Conservation (phyloP, 495 filamentous ascomycete genomes). For the Neurospora sp. region DNA sequence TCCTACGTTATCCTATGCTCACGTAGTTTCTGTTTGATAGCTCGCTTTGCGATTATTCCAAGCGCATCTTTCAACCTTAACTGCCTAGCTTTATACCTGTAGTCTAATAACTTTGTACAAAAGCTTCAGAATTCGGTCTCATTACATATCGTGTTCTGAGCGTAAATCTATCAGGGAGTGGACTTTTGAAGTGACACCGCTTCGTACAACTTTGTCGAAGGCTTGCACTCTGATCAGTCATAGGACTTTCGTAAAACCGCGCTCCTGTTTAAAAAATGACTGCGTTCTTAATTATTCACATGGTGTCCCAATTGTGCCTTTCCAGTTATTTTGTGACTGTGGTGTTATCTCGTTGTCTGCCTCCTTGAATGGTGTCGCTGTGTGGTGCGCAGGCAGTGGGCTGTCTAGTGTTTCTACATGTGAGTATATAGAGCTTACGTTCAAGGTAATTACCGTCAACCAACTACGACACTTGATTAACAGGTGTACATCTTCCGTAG, state of each 20-base stretch:
- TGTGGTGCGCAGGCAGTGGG: not conserved
- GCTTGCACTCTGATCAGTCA: not conserved
- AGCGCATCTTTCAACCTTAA: not conserved
- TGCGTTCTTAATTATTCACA: not conserved
- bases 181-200: not conserved
- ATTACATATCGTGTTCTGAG: not conserved
- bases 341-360: not conserved
- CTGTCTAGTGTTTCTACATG: no score
- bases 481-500: not conserved
- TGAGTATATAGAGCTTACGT: not conserved
- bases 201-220: not conserved
- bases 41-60: not conserved
- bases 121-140: not conserved
- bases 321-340: not conserved
- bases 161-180: not conserved
- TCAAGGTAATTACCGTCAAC: rapidly evolving
- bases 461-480: not conserved
- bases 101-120: not conserved
- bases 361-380: not conserved
- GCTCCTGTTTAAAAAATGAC: not conserved
- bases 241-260: not conserved
- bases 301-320: not conserved
- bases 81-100: not conserved
- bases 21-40: not conserved
- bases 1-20: not conserved